phyloP scores from a whole-genome alignment of 805 yeast genomes.

The Nakazawaea pomicola region DNA sequence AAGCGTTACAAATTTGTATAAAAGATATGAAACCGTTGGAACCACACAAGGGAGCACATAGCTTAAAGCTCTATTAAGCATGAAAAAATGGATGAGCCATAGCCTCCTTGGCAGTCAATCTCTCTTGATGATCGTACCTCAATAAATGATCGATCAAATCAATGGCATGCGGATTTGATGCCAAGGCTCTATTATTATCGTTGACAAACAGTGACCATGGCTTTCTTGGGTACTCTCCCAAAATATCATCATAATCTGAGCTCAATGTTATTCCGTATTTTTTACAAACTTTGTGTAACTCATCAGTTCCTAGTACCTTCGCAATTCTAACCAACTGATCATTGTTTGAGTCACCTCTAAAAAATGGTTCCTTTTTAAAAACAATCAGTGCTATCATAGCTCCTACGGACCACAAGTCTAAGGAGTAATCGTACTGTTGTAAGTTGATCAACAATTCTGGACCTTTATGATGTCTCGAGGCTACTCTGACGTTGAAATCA shows the following conservation, averaged over 20 bases:
- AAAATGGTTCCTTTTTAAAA: slow-evolving; percentile 86
- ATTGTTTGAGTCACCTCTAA: slow-evolving; percentile 87
- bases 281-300: slow-evolving; percentile 55
- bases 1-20: too few species aligned
- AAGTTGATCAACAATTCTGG: slow-evolving; percentile 84
- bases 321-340: slow-evolving; percentile 91
- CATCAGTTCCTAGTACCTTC: slow-evolving; percentile 80
- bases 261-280: slow-evolving; percentile 69
- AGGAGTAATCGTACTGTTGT: slow-evolving; percentile 80
- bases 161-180: slow-evolving; percentile 50
- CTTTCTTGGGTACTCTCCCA: slow-evolving; percentile 61
- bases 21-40: slow-evolving; percentile 40
- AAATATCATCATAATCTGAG: slow-evolving; percentile 69
- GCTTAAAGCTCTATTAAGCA: slow-evolving; percentile 41
- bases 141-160: slow-evolving; percentile 71
- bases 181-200: slow-evolving; percentile 43
- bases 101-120: slow-evolving; percentile 86
- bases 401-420: slow-evolving; percentile 89
- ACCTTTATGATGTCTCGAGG: slow-evolving; percentile 87
- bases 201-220: slow-evolving; percentile 64
- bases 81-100: slow-evolving; percentile 71
- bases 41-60: slow-evolving; percentile 36
- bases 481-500: slow-evolving; percentile 88
- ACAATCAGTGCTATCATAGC: slow-evolving; percentile 89
- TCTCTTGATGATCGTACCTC: slow-evolving; percentile 80